These are phyloP conservation scores for Sabuloglossum arenarium DNA, from an alignment of 495 filamentous ascomycete species.

Conservation along the genomic window DNA sequence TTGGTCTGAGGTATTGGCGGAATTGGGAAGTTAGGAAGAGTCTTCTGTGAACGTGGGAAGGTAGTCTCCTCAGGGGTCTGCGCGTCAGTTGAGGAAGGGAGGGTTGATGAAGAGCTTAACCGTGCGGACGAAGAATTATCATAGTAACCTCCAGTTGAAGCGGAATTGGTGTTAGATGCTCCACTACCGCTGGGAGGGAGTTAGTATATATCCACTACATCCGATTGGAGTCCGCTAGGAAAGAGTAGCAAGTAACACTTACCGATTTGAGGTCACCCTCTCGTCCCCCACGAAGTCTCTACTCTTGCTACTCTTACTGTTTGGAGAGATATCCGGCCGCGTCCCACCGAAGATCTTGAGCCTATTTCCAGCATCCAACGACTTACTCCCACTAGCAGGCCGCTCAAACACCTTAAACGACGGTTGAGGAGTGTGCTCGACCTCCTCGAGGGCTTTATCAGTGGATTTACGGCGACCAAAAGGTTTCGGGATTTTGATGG, in stretches of 20 bases:
- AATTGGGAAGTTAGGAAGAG: conserved; percentile 30
- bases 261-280: conserved; percentile 3
- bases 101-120: conserved; percentile 50
- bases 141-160: conserved; percentile 27
- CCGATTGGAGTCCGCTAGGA: background rate
- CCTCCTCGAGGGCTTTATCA: conserved; percentile 39
- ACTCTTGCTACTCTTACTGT: conserved; percentile 30
- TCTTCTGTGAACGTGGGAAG: conserved; percentile 25
- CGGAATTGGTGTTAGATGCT: conserved; percentile 41
- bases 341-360: conserved; percentile 20
- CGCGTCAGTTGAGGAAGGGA: conserved; percentile 49
- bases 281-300: conserved; percentile 18
- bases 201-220: background rate
- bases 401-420: conserved; percentile 43
- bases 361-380: conserved; percentile 27
- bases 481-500: conserved; percentile 46
- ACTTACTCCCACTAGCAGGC: conserved; percentile 22
- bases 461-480: conserved; percentile 48
- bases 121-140: conserved; percentile 45
- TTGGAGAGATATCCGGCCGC: conserved; percentile 16
- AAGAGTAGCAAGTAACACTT: background rate
- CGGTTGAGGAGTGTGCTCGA: conserved; percentile 23
- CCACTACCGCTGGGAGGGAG: conserved; percentile 29
- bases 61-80: conserved; percentile 32
- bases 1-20: conserved; percentile 33